These are phyloP conservation scores for Fomes fomentarius DNA, from an alignment of 1,284 basidiomycete species.

Conservation along the genomic window DNA sequence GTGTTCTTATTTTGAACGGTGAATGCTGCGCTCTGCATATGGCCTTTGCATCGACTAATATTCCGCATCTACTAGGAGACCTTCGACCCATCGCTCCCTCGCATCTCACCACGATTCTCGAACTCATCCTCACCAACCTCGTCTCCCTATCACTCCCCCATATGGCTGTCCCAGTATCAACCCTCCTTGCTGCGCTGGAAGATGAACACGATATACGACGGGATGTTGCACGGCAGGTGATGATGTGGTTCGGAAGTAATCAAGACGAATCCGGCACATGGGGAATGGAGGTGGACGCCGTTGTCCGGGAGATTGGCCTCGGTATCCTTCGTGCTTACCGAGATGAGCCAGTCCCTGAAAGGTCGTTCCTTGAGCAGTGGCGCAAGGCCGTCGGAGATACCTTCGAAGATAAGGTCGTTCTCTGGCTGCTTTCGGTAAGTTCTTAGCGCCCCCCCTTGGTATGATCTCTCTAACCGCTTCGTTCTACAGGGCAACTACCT, in stretches of 20 bases:
- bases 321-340: conserved; percentile 68
- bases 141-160: conserved; percentile 58
- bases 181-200: conserved; percentile 60
- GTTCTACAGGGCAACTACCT: conserved; percentile 74
- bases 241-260: conserved; percentile 79
- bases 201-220: conserved; percentile 75
- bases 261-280: conserved; percentile 41
- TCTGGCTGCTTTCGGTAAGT: conserved; percentile 70
- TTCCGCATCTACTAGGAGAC: conserved; percentile 43
- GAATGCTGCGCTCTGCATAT: conserved; percentile 12
- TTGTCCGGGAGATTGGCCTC: conserved; percentile 72
- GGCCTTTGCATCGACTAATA: neutral
- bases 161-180: conserved; percentile 51
- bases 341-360: conserved; percentile 58
- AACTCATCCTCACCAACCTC: conserved; percentile 72
- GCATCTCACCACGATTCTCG: conserved; percentile 72
- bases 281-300: conserved; percentile 60
- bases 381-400: conserved; percentile 71
- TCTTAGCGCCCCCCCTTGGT: neutral
- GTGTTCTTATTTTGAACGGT: conserved; percentile 77
- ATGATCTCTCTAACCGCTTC: too few relatives aligned
- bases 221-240: conserved; percentile 66
- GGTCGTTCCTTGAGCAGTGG: conserved; percentile 70
- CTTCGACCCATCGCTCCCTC: conserved; percentile 70
- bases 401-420: conserved; percentile 60